These are phyloP conservation scores for Tetrahymena elliotti DNA, from an alignment of 73 alveolate species.

Conservation along the genomic window DNA sequence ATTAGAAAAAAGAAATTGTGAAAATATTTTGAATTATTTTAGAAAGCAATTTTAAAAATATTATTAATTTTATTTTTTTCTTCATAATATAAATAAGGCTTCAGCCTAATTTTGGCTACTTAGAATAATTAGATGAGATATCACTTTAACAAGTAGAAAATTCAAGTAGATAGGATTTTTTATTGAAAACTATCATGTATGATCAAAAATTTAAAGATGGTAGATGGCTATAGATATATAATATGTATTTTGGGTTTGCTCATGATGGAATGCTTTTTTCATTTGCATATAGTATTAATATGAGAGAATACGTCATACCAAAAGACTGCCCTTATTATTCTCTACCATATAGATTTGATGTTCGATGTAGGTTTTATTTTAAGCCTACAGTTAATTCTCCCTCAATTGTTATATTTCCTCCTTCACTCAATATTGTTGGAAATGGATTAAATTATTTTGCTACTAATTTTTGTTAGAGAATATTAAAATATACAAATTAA, in stretches of 20 bases:
- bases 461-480: background rate
- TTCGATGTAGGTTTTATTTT: background rate
- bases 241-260: background rate
- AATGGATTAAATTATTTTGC: background rate
- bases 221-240: background rate
- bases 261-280: background rate
- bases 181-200: background rate
- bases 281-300: background rate
- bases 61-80: no score
- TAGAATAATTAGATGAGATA: background rate
- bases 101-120: background rate
- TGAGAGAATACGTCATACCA: background rate
- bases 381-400: background rate
- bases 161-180: background rate
- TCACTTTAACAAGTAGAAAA: background rate
- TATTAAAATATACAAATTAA: background rate
- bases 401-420: background rate
- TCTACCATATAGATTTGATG: background rate
- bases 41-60: no score
- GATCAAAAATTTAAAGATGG: background rate
- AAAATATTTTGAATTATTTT: no score
- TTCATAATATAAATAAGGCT: background rate
- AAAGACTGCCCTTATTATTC: background rate
- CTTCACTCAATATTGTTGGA: background rate
- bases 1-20: no score